Conservation (phyloP, 148 eudicot genomes). For the Talinum fruticosum region DNA sequence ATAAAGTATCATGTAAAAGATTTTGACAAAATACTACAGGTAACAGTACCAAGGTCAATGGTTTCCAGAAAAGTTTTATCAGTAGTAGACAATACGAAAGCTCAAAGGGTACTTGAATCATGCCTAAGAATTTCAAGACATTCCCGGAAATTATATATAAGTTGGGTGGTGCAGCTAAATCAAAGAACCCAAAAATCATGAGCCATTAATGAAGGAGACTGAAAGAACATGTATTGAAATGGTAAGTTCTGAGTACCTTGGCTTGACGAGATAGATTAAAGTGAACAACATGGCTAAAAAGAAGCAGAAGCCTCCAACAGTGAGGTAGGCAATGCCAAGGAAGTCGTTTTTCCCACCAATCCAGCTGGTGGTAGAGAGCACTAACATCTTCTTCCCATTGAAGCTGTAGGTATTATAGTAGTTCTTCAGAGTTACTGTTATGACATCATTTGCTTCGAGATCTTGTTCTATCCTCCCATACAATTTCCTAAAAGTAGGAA, state of each 20-base stretch:
- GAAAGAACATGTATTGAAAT: not conserved
- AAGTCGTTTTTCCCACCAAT: constrained; percentile 93
- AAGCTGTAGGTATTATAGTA: constrained; percentile 86
- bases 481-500: constrained; percentile 89
- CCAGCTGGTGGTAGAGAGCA: constrained; percentile 96
- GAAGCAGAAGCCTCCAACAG: constrained; percentile 89
- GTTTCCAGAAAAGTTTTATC: no score
- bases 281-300: constrained; percentile 45
- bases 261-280: constrained; percentile 74
- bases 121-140: not conserved
- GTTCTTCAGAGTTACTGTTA: constrained; percentile 55
- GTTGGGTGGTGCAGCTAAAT: not conserved
- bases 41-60: no score
- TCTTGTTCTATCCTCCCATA: constrained; percentile 79
- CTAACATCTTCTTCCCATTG: constrained; percentile 88
- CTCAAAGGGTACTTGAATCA: not conserved
- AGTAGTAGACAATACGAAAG: not conserved
- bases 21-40: not conserved
- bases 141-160: not conserved
- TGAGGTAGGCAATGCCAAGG: constrained; percentile 86
- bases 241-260: constrained; percentile 45
- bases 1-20: not conserved
- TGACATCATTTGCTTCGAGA: constrained; percentile 42
- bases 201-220: not conserved
- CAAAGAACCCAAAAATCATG: not conserved